Percentiles rank a stretch among this genome's conserved stretches.
phyloP scores from a whole-genome alignment of 257 asterid species.

The Avicennia marina region DNA sequence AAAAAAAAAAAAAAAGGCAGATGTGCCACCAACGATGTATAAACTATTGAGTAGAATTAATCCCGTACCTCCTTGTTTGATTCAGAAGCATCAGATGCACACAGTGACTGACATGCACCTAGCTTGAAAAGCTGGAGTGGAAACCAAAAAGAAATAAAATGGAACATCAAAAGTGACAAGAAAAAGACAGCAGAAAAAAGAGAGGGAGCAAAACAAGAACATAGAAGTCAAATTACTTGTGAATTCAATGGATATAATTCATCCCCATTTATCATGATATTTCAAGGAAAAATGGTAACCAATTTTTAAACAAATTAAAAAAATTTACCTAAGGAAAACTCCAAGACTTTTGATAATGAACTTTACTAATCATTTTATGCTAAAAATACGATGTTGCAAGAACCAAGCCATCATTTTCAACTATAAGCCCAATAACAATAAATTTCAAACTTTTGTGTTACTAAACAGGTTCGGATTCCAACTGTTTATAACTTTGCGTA shows the following conservation, averaged over 20 bases:
- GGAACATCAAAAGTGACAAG: conserved; percentile 14
- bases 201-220: conserved; percentile 11
- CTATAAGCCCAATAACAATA: no score
- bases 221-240: conserved; percentile 1
- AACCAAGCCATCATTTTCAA: no score
- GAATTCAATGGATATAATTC: conserved; percentile 8
- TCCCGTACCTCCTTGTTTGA: conserved; percentile 60
- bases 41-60: no score
- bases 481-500: no score
- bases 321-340: neutral
- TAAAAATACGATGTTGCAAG: no score
- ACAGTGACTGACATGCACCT: conserved; percentile 63
- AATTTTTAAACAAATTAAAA: neutral
- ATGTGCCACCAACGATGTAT: no score
- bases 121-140: conserved; percentile 74
- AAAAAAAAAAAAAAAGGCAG: no score
- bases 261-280: neutral
- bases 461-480: no score
- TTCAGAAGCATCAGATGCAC: conserved; percentile 65
- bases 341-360: conserved; percentile 5
- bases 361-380: no score
- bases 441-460: no score
- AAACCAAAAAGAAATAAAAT: conserved; percentile 14
- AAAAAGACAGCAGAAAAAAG: neutral
- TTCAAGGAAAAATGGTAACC: no score